These are phyloP conservation scores for Dittrichia graveolens DNA, from an alignment of 129 eudicot genomes.

Conservation along the genomic window DNA sequence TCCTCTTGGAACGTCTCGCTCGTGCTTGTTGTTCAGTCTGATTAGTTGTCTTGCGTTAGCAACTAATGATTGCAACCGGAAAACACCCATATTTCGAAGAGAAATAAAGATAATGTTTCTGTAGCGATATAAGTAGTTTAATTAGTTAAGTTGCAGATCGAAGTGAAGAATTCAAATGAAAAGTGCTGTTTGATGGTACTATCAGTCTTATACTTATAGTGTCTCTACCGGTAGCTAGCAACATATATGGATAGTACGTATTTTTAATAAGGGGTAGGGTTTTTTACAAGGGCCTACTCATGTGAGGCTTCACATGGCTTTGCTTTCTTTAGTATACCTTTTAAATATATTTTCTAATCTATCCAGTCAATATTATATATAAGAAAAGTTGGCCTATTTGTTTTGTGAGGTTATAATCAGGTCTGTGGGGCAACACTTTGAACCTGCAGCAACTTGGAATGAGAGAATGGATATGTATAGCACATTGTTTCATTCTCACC, in stretches of 20 bases:
- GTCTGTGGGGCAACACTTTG: neutral
- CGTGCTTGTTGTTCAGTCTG: constrained; percentile 15
- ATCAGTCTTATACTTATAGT: constrained; percentile 17
- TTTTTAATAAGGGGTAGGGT: neutral
- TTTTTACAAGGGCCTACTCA: constrained; percentile 31
- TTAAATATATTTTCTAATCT: constrained; percentile 10
- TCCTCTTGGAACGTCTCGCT: constrained; percentile 45
- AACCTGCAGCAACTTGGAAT: constrained; percentile 24
- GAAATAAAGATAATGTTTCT: neutral
- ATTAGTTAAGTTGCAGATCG: neutral
- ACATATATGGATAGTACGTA: constrained; percentile 9
- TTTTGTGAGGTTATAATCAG: constrained; percentile 23
- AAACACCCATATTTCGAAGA: constrained; percentile 22
- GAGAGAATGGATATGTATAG: constrained; percentile 8
- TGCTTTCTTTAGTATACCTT: constrained; percentile 12
- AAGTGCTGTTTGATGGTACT: neutral
- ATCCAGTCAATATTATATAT: constrained; percentile 5
- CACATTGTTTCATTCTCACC: constrained; percentile 20
- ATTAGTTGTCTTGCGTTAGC: constrained; percentile 34
- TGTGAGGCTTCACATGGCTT: constrained; percentile 38
- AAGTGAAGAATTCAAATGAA: neutral
- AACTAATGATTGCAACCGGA: constrained; percentile 26
- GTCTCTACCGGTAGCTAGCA: constrained; percentile 17
- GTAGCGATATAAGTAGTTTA: neutral
- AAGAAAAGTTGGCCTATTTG: constrained; percentile 29